phyloP scores from a whole-genome alignment of 306 rosid species.

The Sphenostylis stenocarpa region DNA sequence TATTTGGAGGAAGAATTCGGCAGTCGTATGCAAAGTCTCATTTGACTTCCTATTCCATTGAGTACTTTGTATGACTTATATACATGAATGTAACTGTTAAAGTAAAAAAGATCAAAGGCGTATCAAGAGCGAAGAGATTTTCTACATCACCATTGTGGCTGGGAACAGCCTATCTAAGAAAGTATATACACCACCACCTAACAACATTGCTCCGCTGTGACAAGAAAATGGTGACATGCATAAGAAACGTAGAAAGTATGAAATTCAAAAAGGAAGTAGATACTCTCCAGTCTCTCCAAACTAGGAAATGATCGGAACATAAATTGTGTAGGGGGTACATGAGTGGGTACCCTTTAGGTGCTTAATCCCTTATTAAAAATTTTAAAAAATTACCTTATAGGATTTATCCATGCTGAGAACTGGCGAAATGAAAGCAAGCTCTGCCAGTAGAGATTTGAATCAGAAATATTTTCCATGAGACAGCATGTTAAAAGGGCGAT shows the following conservation, averaged over 20 bases:
- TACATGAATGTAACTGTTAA: conserved; percentile 3
- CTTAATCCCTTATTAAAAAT: neutral
- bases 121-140: neutral
- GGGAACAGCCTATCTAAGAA: conserved; percentile 91
- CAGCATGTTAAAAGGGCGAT: neutral
- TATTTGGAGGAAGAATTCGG: neutral
- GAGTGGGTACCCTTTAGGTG: neutral
- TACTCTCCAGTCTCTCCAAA: conserved; percentile 6
- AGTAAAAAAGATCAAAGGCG: conserved; percentile 1
- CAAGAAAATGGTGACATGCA: conserved; percentile 29
- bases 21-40: neutral
- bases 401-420: conserved; percentile 94
- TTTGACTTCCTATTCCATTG: neutral
- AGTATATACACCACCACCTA: conserved; percentile 87
- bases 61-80: conserved; percentile 7
- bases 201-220: conserved; percentile 79
- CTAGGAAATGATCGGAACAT: neutral
- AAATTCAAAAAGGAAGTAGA: neutral
- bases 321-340: neutral
- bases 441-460: conserved; percentile 44
- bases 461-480: conserved; percentile 7
- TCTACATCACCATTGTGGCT: conserved; percentile 76
- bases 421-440: conserved; percentile 87
- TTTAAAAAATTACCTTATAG: conserved; percentile 56
- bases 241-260: conserved; percentile 24